Conservation (phyloP, 78 protist species). For the Dictyostelium intermedium region DNA sequence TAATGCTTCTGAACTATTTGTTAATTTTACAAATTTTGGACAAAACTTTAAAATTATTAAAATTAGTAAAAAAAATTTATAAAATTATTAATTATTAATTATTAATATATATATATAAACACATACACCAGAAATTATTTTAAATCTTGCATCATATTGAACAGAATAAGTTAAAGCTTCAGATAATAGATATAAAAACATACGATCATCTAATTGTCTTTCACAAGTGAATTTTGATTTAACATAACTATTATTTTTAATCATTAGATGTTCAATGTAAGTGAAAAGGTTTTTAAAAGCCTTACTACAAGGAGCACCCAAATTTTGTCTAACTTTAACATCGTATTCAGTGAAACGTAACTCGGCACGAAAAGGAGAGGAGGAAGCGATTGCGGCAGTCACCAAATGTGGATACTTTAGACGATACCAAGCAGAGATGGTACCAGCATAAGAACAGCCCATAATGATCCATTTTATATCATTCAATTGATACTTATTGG, state of each 20-base stretch:
- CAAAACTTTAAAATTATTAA: background rate
- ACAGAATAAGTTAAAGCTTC: constrained; percentile 59
- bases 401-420: constrained; percentile 59
- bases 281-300: constrained; percentile 2
- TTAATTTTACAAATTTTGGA: constrained; percentile 26
- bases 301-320: constrained; percentile 25
- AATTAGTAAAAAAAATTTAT: no score
- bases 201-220: constrained; percentile 24
- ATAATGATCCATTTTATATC: constrained; percentile 49
- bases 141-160: constrained; percentile 51
- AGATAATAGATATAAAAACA: constrained; percentile 51
- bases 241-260: background rate
- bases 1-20: background rate
- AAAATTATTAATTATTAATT: background rate
- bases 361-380: constrained; percentile 52
- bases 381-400: constrained; percentile 46
- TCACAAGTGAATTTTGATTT: constrained; percentile 29
- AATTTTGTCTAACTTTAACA: constrained; percentile 18
- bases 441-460: constrained; percentile 76
- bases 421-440: constrained; percentile 73
- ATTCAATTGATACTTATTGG: background rate
- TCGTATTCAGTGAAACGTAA: constrained; percentile 26
- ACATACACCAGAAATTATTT: constrained; percentile 7
- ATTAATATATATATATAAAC: background rate
- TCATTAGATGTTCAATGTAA: constrained; percentile 6